Base-by-base conservation (phyloP, 495 filamentous ascomycete genomes). In the Viridothelium virens region DNA sequence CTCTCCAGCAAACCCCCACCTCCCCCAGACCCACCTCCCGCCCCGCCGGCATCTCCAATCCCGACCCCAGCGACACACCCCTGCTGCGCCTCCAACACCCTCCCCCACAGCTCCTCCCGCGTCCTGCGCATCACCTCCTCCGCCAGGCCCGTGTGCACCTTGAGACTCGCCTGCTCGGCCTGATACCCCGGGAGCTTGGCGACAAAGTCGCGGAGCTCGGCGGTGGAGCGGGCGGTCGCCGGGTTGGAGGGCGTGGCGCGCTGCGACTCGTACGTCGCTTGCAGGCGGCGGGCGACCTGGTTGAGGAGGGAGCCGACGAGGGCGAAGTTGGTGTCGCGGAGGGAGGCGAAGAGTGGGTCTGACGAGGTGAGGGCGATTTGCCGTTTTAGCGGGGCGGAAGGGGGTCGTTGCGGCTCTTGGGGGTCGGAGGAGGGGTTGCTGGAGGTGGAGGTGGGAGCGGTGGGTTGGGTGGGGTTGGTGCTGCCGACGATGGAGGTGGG, bases 41-140 rank as follows among this genome's bases (percentile, higher is more conserved):
- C 0, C 93, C 87, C 0, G 88, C 83, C 67, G n/a, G n/a, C 90
- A 87, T 63, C 92, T 89, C 6, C 91, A 86, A 62, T 97, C 94
- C 25, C 97, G 82, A 73, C 97, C 95, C 77, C 93, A 91, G 66
- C 97, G 90, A 2, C 85, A 84, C 37, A 96, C 96, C 91, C 75
- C 96, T 97, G 95, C 74, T 99, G 95, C 9, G 97, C 89, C 77
- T 97, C 95, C 1, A 97, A 80, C 46, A 89, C 80, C 70, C 90
- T 89, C 68, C 86, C 89, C 79, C 97, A 99, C 65, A 87, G 84
- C 68, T 97, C 93, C 12, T 90, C 86, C 38, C 88, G 83, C 1
- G 95, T 99, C 69, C 90, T 82, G 72, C 92, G 91, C 83, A 94
- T 89, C 65, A 97, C 96, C 68, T 97, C 95, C 76, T 97, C 93